A percentile compares a stretch with the other conserved stretches of the same genome.
phyloP scores from a whole-genome alignment of 148 eudicot genomes.

The Nyssa sinensis region DNA sequence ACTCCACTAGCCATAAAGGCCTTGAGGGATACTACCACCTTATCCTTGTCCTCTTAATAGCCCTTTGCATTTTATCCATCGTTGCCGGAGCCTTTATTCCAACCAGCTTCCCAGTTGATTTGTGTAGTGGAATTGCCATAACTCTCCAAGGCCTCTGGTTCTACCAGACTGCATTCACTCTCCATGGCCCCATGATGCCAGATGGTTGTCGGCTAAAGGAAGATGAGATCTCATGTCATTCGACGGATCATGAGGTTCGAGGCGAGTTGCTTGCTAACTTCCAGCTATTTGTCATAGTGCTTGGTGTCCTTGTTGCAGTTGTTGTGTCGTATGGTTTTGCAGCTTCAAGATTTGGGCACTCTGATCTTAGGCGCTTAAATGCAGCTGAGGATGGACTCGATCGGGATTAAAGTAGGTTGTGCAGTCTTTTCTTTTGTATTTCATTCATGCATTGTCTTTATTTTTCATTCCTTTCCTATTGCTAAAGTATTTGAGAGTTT shows the following conservation, averaged over 20 bases:
- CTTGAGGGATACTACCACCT: slow-evolving; percentile 94
- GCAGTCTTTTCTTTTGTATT: background rate
- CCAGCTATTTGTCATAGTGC: slow-evolving; percentile 58
- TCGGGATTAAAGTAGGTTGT: background rate
- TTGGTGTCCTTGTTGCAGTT: slow-evolving; percentile 39
- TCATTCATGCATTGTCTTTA: background rate
- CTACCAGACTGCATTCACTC: slow-evolving; percentile 88
- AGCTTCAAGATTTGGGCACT: slow-evolving; percentile 35
- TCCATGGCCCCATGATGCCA: slow-evolving; percentile 93
- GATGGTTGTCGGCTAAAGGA: slow-evolving; percentile 58
- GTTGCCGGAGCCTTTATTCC: slow-evolving; percentile 70
- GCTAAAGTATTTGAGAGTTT: background rate
- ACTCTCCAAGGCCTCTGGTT: slow-evolving; percentile 98
- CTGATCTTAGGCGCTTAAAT: slow-evolving; percentile 17
- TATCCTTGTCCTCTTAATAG: slow-evolving; percentile 73
- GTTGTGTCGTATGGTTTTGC: slow-evolving; percentile 48
- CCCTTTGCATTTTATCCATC: slow-evolving; percentile 54
- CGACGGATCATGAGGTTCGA: slow-evolving; percentile 36
- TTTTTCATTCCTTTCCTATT: background rate
- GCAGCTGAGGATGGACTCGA: slow-evolving; percentile 17
- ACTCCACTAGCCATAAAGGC: slow-evolving; percentile 84
- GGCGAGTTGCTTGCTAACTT: slow-evolving; percentile 85
- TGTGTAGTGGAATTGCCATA: slow-evolving; percentile 64
- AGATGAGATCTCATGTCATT: slow-evolving; percentile 45
- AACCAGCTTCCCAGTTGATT: slow-evolving; percentile 71